Base-by-base conservation (phyloP, 1,284 basidiomycete species). In the Ustilago shanxiensis region DNA sequence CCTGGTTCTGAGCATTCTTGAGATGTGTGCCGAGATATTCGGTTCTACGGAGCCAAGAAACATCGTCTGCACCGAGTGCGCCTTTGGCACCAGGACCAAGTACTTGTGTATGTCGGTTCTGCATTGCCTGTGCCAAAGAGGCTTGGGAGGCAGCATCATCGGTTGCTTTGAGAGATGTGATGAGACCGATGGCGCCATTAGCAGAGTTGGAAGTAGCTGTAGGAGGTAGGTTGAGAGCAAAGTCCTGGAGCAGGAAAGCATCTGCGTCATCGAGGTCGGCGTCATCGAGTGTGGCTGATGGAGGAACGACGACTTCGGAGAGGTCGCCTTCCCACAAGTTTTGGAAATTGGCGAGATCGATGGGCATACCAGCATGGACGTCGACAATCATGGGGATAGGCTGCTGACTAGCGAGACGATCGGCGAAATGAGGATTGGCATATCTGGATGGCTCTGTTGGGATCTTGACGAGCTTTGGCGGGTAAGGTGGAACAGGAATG, bases 401-500 rank as follows among this genome's bases (percentile, higher is more conserved):
- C 41, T 80, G 74, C 56, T 77, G 64, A 20, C 72, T 67, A 20
- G 83, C 80, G 31, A 86, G 77, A 20, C 84, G 79, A 41, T 79
- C 67, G 6, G 77, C 72, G 64, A 79, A 86, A 49, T 79, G 75
- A 11, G 83, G 81, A 45, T 85, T 73, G 44, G 76, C 73, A 61
- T 85, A 86, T 56, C 80, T 67, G 4, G 77, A 71, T 11, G 79
- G 74, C 18, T 78, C 73, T 45, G 81, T 72, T 11, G 69, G 56
- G 55, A 83, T 76, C 51, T 69, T 77, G 54, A 83, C 65, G 35
- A 85, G 80, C 63, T 84, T 85, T 35, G 84, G 83, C 14, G 84
- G 77, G 61, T 83, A 85, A 44, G 83, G 84, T 14, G 84, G 79
- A n/a, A 81, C 76, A 3, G 84, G 84, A n/a, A 86, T 78, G 16